phyloP scores from a whole-genome alignment of 1,284 basidiomycete genomes.

The Abortiporus biennis region DNA sequence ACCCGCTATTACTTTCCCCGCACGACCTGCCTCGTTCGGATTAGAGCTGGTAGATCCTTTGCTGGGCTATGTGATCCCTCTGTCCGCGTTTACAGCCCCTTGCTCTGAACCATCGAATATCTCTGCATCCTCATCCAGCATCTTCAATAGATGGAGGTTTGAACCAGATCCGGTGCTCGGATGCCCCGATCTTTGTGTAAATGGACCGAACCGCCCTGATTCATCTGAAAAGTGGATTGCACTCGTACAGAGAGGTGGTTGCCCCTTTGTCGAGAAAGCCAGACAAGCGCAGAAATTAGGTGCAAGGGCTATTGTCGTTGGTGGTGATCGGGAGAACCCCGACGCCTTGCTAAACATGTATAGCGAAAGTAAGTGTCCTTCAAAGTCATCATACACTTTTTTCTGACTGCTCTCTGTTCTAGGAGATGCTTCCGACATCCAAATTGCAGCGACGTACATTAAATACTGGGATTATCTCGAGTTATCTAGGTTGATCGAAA shows the following conservation, averaged over 20 bases:
- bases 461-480: constrained; percentile 63
- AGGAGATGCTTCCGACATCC: constrained; percentile 73
- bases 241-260: constrained; percentile 79
- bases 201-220: constrained; percentile 45
- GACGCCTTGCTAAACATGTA: constrained; percentile 89
- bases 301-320: constrained; percentile 85
- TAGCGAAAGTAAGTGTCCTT: constrained; percentile 57
- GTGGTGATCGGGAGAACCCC: constrained; percentile 71
- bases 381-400: constrained; percentile 4
- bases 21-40: constrained; percentile 68
- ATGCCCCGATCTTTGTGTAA: constrained; percentile 59
- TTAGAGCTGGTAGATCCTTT: constrained; percentile 63
- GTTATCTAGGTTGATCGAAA: constrained; percentile 51
- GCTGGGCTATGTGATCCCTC: constrained; percentile 71
- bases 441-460: constrained; percentile 69
- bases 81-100: constrained; percentile 61
- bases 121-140: constrained; percentile 13
- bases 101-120: constrained; percentile 31
- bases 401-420: constrained; percentile 9
- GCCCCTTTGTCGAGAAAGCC: constrained; percentile 85
- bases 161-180: constrained; percentile 40
- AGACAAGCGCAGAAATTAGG: constrained; percentile 78
- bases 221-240: constrained; percentile 76
- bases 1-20: constrained; percentile 58
- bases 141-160: constrained; percentile 2